These are phyloP conservation scores for Flaveria brownii DNA, from an alignment of 129 eudicot species.

Conservation along the genomic window DNA sequence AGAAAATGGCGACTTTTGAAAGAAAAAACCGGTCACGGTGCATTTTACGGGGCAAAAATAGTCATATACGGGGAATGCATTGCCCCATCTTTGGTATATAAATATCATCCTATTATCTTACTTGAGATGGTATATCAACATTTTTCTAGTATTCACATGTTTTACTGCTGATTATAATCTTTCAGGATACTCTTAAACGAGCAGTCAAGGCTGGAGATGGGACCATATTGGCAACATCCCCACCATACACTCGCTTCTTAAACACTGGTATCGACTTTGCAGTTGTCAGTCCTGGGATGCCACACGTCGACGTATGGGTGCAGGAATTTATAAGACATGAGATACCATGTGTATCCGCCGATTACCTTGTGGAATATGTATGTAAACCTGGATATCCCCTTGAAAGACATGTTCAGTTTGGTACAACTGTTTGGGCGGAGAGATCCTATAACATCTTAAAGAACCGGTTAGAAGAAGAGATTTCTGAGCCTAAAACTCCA, in stretches of 20 bases:
- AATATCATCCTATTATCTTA: not conserved
- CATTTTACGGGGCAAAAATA: slow-evolving; percentile 77
- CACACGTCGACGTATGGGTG: slow-evolving; percentile 82
- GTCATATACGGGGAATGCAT: slow-evolving; percentile 95
- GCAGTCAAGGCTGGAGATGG: slow-evolving; percentile 97
- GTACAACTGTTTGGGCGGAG: slow-evolving; percentile 85
- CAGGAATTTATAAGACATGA: slow-evolving; percentile 81
- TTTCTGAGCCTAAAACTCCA: slow-evolving; percentile 31
- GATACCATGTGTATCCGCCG: slow-evolving; percentile 82
- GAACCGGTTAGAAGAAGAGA: slow-evolving; percentile 42
- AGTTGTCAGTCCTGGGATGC: slow-evolving; percentile 89
- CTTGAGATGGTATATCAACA: not conserved
- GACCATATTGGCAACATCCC: slow-evolving; percentile 87
- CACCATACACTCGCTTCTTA: slow-evolving; percentile 90
- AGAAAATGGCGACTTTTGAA: slow-evolving; percentile 91
- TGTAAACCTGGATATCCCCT: slow-evolving; percentile 92
- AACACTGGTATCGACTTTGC: slow-evolving; percentile 70
- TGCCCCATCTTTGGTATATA: slow-evolving; percentile 82
- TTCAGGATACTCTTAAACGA: slow-evolving; percentile 92
- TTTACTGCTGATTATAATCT: not conserved
- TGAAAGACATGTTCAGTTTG: slow-evolving; percentile 68
- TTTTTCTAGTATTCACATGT: not conserved
- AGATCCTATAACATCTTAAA: slow-evolving; percentile 53
- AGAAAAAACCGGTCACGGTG: slow-evolving; percentile 93
- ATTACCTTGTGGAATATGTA: slow-evolving; percentile 87